Base-by-base conservation (phyloP, 257 asterid genomes). In the Solanum megistacrolobum region DNA sequence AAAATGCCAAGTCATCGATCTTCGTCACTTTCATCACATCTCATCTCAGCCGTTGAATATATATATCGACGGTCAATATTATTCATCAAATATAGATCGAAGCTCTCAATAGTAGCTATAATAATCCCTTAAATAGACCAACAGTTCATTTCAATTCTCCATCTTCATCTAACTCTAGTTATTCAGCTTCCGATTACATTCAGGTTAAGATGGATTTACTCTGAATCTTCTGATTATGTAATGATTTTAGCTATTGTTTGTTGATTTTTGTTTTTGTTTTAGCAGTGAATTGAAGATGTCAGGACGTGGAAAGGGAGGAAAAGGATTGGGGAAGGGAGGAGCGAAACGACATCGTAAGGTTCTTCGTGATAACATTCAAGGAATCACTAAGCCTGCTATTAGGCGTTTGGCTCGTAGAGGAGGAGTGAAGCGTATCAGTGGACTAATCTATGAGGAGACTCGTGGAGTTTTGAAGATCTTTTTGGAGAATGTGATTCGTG, bases 381-480 rank as follows among this genome's bases (percentile, higher is more conserved):
- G 92, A 4, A 90, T 90, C 38, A 90, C 92, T 1, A 90, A 90
- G 34, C 92, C 92, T 1, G 92, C 92, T 0, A 88, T 88, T 35
- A 78, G 92, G 14, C 90, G 92, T 55, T 84, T 90, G 71, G 92
- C 92, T 21, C 92, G 92, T 25, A 90, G 92, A 39, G 92, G 92
- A 25, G 92, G 92, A 4, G 92, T 90, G 14, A 90, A 90, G 88
- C 92, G 92, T 71, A 90, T 90, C 25, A 82, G 87, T 62, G 92
- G 92, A 0, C 55, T 88, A 34, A 90, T 90, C 66, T 90, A 90
- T 29, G 92, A 90, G 74, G 90, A 90, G 58, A 90, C 92, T 2
- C 90, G 92, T n/a, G 92, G 92, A 0, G 92, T 90, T 23, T 81
- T 90, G 38, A 90, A 90, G 90, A 90, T 90, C 5, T 90, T 88